Conservation (phyloP, 1,284 basidiomycete genomes). For the Ustilago tritici region DNA sequence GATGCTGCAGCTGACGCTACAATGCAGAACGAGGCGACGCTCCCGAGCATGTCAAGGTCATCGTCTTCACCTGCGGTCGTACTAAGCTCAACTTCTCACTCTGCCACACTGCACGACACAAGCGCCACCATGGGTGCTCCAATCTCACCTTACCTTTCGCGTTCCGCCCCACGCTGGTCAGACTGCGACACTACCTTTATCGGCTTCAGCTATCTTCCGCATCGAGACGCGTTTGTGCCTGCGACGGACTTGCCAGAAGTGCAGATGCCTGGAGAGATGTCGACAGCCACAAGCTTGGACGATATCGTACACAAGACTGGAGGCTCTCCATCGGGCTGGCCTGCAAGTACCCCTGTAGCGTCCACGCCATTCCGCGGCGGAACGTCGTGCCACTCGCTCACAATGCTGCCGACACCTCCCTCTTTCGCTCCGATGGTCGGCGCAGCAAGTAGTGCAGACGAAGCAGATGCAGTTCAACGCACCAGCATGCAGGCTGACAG, state of each 20-base stretch:
- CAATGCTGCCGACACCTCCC: constrained; percentile 43
- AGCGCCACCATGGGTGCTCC: constrained; percentile 6
- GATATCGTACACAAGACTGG: constrained; percentile 13
- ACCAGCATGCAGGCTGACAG: constrained; percentile 8
- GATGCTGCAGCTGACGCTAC: not conserved
- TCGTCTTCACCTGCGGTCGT: constrained; percentile 42
- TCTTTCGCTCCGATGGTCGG: constrained; percentile 28
- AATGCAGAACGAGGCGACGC: not conserved
- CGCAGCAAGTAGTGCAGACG: not conserved
- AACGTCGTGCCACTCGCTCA: constrained; percentile 23
- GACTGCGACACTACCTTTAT: constrained; percentile 58
- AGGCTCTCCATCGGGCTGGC: constrained; percentile 25
- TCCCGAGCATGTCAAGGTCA: constrained; percentile 28
- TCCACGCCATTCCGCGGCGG: constrained; percentile 49
- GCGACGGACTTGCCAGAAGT: not conserved
- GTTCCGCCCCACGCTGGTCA: constrained; percentile 46
- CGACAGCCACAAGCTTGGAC: constrained; percentile 39
- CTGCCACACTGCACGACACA: constrained; percentile 10
- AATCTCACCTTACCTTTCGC: constrained; percentile 23
- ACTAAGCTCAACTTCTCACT: constrained; percentile 17
- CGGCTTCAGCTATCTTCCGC: constrained; percentile 62
- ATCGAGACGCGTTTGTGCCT: constrained; percentile 34
- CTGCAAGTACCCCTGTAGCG: constrained; percentile 39
- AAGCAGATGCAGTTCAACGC: not conserved
- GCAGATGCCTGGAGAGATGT: constrained; percentile 29